Evolutionary conservation across 2,329 filamentous ascomycete species (phyloP).

Genomic region (Sporothrix inflata): DNA sequence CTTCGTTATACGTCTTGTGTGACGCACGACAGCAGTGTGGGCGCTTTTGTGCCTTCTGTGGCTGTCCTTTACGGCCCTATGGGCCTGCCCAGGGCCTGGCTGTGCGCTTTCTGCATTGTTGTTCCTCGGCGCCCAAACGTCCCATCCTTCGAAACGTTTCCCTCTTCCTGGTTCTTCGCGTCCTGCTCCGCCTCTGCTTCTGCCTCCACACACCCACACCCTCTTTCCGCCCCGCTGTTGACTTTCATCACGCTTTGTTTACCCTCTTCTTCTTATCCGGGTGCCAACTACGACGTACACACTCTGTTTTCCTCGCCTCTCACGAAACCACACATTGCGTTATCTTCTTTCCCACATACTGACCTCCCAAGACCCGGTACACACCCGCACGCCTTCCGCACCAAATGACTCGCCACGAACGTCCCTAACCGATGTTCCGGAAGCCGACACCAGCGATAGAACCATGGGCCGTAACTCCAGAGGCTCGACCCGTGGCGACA

Average conservation of each 20-base stretch:
- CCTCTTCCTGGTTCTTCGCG: not conserved
- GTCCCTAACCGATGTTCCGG: conserved; percentile 46
- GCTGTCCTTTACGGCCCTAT: conserved; percentile 18
- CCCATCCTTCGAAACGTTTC: conserved; percentile 17
- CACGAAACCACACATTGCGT: not conserved
- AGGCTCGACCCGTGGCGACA: conserved; percentile 34
- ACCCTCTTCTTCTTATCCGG: conserved; percentile 10
- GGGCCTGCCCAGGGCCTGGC: not conserved
- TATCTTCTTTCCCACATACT: conserved; percentile 4
- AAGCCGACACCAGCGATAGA: conserved; percentile 44
- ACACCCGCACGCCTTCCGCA: conserved; percentile 28
- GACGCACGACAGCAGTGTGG: not conserved
- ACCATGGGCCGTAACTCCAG: conserved; percentile 44
- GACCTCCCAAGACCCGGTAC: conserved; percentile 19
- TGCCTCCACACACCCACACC: conserved; percentile 10
- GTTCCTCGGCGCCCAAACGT: conserved; percentile 3
- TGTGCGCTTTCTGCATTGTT: not conserved
- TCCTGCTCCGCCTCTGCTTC: conserved; percentile 11
- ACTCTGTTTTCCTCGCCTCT: not conserved
- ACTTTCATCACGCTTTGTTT: conserved; percentile 6
- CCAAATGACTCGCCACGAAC: conserved; percentile 37
- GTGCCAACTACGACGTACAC: not conserved
- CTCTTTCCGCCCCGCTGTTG: conserved; percentile 12
- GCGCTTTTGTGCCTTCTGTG: conserved; percentile 7
- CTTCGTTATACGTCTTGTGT: conserved; percentile 6